Evolutionary conservation across 257 asterid species (phyloP), one percentile per base, ranked within the genome.

Genomic region (Solanum chiquidenum): DNA sequence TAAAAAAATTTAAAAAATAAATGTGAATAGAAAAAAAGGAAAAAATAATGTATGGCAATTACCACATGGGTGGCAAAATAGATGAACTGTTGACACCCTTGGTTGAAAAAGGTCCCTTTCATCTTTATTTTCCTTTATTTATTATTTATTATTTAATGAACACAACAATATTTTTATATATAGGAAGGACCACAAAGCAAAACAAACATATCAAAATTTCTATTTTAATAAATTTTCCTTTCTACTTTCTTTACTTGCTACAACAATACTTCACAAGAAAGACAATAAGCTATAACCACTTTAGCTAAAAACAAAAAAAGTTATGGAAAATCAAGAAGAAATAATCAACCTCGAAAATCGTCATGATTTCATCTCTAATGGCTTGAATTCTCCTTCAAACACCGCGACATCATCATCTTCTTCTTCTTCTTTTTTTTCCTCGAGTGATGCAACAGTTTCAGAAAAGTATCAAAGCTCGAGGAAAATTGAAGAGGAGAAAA

Each of bases 261-360:
- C 86, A 85, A 88, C 31, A 38, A 89, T 55, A 84, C 87, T 77
- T 77, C n/a, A 80, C 85, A 80, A 46, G 68, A 46, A 80, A 80
- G 40, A 46, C 10, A 80, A 80, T 46, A 46, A 46, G 37, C 27
- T 46, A 14, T 13, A 80, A 14, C 42, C 25, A 80, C 90, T 74
- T 35, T 33, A 13, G 25, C 66, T 31, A 44, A 84, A 37, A 27
- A 46, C 4, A 44, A 84, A 44, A 27, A 52, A 16, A 16, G 46
- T 66, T 84, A 94, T 94, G 98, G 92, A 93, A 90, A 91, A 87
- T 86, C 92, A 89, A 80, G 68, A 80, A 46, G 25, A 80, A 9
- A 46, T 9, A 44, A 80, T 79, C 37, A 77, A 25, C n/a, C 62
- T 77, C 7, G 9, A 77, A 77, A 77, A 86, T 55, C 89, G 18